Percentiles rank a stretch among this genome's conserved stretches.
phyloP scores from a whole-genome alignment of 768 basidiomycete species.

The Pisolithus marmoratus region DNA sequence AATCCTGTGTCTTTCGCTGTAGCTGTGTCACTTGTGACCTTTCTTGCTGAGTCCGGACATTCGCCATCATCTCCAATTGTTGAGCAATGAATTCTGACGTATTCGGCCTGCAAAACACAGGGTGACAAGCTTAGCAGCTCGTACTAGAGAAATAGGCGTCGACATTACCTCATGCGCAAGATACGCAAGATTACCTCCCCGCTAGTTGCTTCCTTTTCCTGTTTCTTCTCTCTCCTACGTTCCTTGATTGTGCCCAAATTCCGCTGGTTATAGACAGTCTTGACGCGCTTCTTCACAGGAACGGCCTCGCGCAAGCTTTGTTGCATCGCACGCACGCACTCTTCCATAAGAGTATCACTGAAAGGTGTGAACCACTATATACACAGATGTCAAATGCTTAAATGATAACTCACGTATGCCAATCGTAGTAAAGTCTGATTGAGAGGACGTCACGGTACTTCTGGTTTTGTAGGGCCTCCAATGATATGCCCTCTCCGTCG shows the following conservation, averaged over 20 bases:
- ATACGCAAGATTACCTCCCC: conserved; percentile 94
- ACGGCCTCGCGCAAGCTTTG: conserved; percentile 71
- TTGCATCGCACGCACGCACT: conserved; percentile 94
- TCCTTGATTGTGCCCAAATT: conserved; percentile 96
- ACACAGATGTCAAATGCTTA: neutral
- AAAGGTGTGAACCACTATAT: conserved; percentile 5
- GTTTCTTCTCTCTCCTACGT: conserved; percentile 86
- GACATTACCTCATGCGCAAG: conserved; percentile 81
- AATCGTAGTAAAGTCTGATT: conserved; percentile 93
- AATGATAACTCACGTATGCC: conserved; percentile 65
- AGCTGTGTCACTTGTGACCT: conserved; percentile 57
- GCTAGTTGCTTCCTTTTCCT: conserved; percentile 67
- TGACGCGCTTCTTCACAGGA: conserved; percentile 80
- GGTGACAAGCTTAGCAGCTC: neutral
- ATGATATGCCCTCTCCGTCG: conserved; percentile 83
- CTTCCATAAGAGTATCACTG: conserved; percentile 85
- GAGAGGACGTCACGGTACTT: conserved; percentile 91
- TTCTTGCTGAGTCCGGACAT: conserved; percentile 82
- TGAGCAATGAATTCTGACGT: conserved; percentile 86
- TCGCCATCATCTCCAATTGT: conserved; percentile 74
- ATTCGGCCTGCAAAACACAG: conserved; percentile 45
- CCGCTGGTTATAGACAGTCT: conserved; percentile 87
- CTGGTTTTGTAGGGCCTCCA: conserved; percentile 85
- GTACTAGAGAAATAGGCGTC: neutral
- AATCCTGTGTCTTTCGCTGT: conserved; percentile 54